Percentiles rank a stretch among this genome's conserved stretches.
phyloP scores from a whole-genome alignment of 2,329 filamentous ascomycete genomes.

The Cercospora sp. region DNA sequence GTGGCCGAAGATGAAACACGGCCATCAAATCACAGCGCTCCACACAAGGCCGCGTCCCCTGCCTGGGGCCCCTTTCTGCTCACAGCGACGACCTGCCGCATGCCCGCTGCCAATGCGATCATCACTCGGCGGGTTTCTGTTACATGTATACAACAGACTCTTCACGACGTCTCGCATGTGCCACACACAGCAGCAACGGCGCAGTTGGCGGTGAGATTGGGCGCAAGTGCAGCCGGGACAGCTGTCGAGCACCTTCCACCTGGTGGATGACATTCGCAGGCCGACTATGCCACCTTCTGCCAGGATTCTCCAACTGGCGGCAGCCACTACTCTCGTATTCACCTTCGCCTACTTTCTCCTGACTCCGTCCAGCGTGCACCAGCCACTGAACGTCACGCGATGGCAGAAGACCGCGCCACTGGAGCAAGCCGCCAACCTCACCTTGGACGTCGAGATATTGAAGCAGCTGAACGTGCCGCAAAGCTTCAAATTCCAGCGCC shows the following conservation, averaged over 20 bases:
- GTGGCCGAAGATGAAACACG: slow-evolving; percentile 1
- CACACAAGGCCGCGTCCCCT: neutral
- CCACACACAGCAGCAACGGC: neutral
- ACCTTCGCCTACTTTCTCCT: slow-evolving; percentile 24
- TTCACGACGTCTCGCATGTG: neutral
- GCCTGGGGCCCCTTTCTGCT: neutral
- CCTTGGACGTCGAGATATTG: slow-evolving; percentile 26
- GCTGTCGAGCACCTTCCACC: neutral
- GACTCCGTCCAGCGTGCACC: slow-evolving; percentile 2
- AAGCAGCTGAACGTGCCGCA: slow-evolving; percentile 21
- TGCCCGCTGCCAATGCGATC: neutral
- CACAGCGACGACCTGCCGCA: neutral
- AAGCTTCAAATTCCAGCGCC: slow-evolving; percentile 25
- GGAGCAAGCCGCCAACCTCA: slow-evolving; percentile 20
- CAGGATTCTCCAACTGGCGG: slow-evolving; percentile 19
- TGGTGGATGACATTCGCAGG: neutral
- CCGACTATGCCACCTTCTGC: slow-evolving; percentile 3
- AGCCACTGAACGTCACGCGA: slow-evolving; percentile 7
- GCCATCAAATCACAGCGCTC: neutral
- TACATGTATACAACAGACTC: neutral
- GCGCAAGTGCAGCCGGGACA: neutral
- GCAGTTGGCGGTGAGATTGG: neutral
- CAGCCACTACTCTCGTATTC: slow-evolving; percentile 21
- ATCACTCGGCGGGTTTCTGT: neutral
- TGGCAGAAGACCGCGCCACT: slow-evolving; percentile 20